Base-by-base conservation (phyloP, 371 early-diverging fungal genomes). In the Capillidium rhysosporum region DNA sequence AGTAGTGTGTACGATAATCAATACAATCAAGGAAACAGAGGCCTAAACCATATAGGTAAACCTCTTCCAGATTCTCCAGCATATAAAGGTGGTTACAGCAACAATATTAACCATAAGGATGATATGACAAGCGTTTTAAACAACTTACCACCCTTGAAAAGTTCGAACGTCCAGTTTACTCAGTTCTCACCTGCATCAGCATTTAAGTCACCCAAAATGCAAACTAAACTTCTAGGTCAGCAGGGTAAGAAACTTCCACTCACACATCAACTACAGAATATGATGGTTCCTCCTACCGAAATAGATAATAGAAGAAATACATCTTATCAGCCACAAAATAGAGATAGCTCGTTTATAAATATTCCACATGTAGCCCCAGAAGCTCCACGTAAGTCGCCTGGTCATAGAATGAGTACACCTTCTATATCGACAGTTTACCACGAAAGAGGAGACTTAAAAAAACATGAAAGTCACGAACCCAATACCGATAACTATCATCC, bases 31-130 rank as follows among this genome's bases (percentile, higher is more conserved):
- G 34, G 12, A 4, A 34, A 34, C 34, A 34, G 12, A 12, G 34
- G 34, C 12, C n/a, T n/a, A 16, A 7, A 9, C 7, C 44, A n/a
- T 43, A 20, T 3, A 7, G n/a, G 44, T 43, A 43, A 43, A 43
- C 44, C 44, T 43, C 44, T 43, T 43, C 44, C 44, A 16, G 20
- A 4, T 43, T 43, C 44, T 43, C 44, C 44, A 43, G 44, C 44
- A 20, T 20, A 20, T n/a, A 43, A 43, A 23, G 44, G n/a, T 5
- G 23, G n/a, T 23, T 23, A 43, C 44, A n/a, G 23, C n/a, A 43
- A 43, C n/a, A 43, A 43, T 23, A 4, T 7, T 3, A 20, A 43
- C 44, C 44, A 16, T n/a, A 4, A 43, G 3, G 23, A 20, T 23
- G 23, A 20, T n/a, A 43, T 16, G 23, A 20, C 23, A 4, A 9